Conservation (phyloP, 768 basidiomycete genomes). For the Suillus occidentalis region DNA sequence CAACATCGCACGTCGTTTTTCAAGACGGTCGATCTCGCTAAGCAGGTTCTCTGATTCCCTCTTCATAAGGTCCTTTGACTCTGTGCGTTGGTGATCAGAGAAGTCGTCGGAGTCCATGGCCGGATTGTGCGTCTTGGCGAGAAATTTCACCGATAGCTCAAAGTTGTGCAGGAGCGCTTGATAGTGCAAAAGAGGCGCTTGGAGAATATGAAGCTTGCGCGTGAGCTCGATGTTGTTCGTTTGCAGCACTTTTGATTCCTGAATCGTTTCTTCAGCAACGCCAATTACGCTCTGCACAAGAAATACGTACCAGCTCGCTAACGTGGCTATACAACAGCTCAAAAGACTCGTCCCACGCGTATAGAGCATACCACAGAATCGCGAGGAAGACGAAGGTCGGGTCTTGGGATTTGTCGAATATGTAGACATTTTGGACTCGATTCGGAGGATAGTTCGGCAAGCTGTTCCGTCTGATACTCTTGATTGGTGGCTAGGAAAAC, state of each 20-base stretch:
- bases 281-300: not conserved
- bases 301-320: slow-evolving; percentile 43
- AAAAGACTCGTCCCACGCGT: slow-evolving; percentile 62
- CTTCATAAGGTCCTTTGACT: slow-evolving; percentile 37
- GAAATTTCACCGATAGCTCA: slow-evolving; percentile 49
- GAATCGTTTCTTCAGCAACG: not conserved
- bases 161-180: slow-evolving; percentile 54
- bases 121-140: slow-evolving; percentile 49
- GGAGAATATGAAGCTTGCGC: slow-evolving; percentile 53
- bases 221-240: slow-evolving; percentile 46
- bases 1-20: slow-evolving; percentile 33
- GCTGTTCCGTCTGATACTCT: too few species aligned
- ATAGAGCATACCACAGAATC: slow-evolving; percentile 59
- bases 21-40: slow-evolving; percentile 50
- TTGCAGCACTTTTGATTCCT: slow-evolving; percentile 48
- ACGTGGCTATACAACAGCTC: slow-evolving; percentile 53
- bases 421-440: not conserved
- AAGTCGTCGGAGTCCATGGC: slow-evolving; percentile 36
- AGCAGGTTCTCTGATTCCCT: slow-evolving; percentile 49
- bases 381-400: slow-evolving; percentile 56
- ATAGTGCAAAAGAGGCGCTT: slow-evolving; percentile 60
- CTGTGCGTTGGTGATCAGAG: slow-evolving; percentile 7
- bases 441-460: too few species aligned
- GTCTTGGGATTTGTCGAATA: slow-evolving; percentile 34
- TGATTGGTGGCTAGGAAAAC: too few species aligned